Evolutionary conservation across 2,329 filamentous ascomycete species (phyloP).

Genomic region (Oidium heveae): DNA sequence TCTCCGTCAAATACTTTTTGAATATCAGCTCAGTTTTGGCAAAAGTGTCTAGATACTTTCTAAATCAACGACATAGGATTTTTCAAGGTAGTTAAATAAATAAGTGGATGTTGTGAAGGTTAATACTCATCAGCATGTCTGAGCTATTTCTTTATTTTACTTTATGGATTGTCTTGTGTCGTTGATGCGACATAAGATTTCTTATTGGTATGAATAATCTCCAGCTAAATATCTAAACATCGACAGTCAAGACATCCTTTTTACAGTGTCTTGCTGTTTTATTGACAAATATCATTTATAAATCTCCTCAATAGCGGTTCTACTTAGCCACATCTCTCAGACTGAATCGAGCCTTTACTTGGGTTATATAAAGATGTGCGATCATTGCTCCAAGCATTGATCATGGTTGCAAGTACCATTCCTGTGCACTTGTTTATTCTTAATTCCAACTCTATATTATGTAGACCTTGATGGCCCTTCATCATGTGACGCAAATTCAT

Average conservation of each 20-base stretch:
- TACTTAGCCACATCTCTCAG: slow-evolving; percentile 50
- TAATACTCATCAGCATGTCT: slow-evolving; percentile 43
- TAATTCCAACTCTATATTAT: no score
- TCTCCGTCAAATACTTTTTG: no score
- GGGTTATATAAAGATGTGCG: slow-evolving; percentile 46
- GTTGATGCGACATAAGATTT: no score
- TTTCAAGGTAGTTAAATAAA: no score
- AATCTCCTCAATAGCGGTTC: slow-evolving; percentile 52
- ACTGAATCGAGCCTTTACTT: slow-evolving; percentile 42
- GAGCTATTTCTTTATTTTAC: slow-evolving; percentile 38
- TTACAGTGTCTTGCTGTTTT: no score
- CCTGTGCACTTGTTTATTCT: no score
- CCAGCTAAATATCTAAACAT: no score
- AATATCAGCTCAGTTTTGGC: no score
- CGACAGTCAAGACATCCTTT: no score
- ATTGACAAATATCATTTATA: slow-evolving; percentile 37
- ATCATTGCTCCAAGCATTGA: slow-evolving; percentile 52
- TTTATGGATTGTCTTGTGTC: slow-evolving; percentile 73
- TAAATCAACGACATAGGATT: no score
- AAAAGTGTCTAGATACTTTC: no score
- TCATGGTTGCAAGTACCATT: slow-evolving; percentile 46
- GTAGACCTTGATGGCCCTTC: neutral
- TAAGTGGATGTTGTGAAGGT: slow-evolving; percentile 17
- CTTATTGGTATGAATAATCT: no score
- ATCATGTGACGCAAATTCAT: slow-evolving; percentile 47